Conservation (phyloP, 805 yeast genomes). For the Jamesozyma piceae region DNA sequence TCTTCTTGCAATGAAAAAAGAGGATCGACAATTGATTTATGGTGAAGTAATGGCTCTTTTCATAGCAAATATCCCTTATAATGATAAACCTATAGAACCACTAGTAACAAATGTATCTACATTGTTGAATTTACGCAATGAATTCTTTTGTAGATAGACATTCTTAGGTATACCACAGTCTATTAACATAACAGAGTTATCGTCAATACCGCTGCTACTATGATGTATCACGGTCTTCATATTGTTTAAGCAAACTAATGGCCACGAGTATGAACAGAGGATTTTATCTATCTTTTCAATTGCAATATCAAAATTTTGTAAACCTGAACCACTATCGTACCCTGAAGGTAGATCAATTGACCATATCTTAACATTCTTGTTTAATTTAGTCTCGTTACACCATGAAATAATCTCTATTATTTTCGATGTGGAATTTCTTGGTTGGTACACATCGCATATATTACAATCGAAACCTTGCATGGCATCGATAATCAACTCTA, state of each 20-base stretch:
- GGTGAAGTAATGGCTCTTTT: not conserved
- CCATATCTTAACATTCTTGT: constrained; percentile 18
- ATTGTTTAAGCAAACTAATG: constrained; percentile 34
- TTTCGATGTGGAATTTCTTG: constrained; percentile 8
- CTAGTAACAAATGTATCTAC: constrained; percentile 18
- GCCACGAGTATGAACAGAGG: constrained; percentile 58
- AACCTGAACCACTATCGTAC: constrained; percentile 72
- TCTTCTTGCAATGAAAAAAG: too few relatives aligned
- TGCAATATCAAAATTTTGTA: constrained; percentile 26
- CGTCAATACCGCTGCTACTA: constrained; percentile 3
- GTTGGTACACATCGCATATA: constrained; percentile 14
- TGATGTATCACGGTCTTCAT: constrained; percentile 4
- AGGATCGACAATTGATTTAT: too few relatives aligned
- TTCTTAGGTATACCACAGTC: constrained; percentile 65
- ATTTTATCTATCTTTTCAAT: constrained; percentile 45
- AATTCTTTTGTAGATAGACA: constrained; percentile 35
- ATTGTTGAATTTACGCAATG: constrained; percentile 40
- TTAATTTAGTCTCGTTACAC: constrained; percentile 41
- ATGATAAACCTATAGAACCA: constrained; percentile 4
- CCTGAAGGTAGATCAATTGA: constrained; percentile 81
- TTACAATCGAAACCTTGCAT: constrained; percentile 77
- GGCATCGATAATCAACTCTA: constrained; percentile 74
- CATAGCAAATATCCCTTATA: not conserved
- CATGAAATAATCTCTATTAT: constrained; percentile 45
- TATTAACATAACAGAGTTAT: constrained; percentile 44